phyloP scores from a whole-genome alignment of 2,329 filamentous ascomycete species.

The Fusarium azukiicola region DNA sequence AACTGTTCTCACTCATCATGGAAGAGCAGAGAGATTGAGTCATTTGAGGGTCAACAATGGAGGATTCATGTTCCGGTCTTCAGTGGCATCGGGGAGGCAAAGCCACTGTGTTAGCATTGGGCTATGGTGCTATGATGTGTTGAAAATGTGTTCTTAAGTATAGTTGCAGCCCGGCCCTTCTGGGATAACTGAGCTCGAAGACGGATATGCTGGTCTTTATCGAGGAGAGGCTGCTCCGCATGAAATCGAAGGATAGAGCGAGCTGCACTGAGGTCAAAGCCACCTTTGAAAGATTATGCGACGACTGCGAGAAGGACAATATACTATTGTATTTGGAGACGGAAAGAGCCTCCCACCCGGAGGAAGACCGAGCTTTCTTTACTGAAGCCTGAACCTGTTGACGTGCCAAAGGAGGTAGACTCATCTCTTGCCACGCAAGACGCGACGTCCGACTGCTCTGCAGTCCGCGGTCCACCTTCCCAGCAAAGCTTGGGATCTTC shows the following conservation, averaged over 20 bases:
- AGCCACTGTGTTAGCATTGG: neutral
- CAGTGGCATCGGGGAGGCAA: neutral
- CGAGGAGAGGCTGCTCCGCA: neutral
- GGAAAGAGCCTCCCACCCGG: neutral
- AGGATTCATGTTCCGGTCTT: slow-evolving; percentile 26
- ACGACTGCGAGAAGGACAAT: neutral
- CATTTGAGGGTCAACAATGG: slow-evolving; percentile 19
- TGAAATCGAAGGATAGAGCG: neutral
- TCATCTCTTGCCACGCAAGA: neutral
- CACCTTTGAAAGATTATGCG: neutral
- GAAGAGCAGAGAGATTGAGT: neutral
- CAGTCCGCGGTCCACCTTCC: neutral
- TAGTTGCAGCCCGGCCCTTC: too few relatives aligned
- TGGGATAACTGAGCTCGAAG: neutral
- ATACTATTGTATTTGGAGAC: neutral
- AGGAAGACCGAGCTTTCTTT: slow-evolving; percentile 6
- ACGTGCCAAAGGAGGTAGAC: neutral
- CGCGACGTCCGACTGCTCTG: neutral
- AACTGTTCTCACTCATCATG: slow-evolving; percentile 8
- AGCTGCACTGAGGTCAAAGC: neutral
- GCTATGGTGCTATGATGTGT: too few relatives aligned
- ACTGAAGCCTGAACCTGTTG: neutral
- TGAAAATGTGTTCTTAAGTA: neutral
- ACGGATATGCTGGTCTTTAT: slow-evolving; percentile 7
- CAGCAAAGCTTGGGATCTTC: neutral